phyloP scores from a whole-genome alignment of 2,329 filamentous ascomycete genomes.

The Calonectria hawksworthii region DNA sequence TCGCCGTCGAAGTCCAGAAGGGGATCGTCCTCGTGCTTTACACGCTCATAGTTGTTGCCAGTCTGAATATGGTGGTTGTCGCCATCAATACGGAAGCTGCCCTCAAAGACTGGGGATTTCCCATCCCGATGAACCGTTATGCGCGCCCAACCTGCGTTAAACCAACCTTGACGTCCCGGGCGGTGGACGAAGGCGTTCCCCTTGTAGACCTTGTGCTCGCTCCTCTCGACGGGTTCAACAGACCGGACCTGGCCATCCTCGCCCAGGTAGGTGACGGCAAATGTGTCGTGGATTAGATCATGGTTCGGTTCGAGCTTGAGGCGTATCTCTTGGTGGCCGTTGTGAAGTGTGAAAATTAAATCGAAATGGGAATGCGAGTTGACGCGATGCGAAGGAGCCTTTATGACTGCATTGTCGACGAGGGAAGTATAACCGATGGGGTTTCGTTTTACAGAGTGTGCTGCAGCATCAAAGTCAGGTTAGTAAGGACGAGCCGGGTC shows the following conservation, averaged over 20 bases:
- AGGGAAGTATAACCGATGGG: constrained; percentile 81
- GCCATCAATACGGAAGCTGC: constrained; percentile 84
- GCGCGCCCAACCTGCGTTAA: constrained; percentile 87
- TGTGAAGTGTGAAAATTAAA: constrained; percentile 82
- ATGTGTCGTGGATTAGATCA: constrained; percentile 85
- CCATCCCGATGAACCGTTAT: constrained; percentile 86
- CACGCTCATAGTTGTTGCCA: constrained; percentile 79
- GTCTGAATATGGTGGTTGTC: constrained; percentile 92
- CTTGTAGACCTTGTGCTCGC: constrained; percentile 86
- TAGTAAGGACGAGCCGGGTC: constrained; percentile 26
- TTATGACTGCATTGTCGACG: constrained; percentile 81
- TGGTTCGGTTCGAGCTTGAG: constrained; percentile 90
- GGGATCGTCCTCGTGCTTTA: constrained; percentile 80
- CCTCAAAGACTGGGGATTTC: constrained; percentile 85
- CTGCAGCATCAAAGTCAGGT: constrained; percentile 55
- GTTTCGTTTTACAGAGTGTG: constrained; percentile 80
- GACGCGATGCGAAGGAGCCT: constrained; percentile 83
- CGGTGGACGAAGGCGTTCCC: constrained; percentile 81
- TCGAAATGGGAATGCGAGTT: constrained; percentile 88
- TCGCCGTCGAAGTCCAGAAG: constrained; percentile 63
- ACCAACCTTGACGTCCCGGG: constrained; percentile 75
- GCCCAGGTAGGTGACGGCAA: constrained; percentile 79
- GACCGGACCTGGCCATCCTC: constrained; percentile 77
- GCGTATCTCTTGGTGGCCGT: constrained; percentile 77
- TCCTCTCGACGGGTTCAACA: constrained; percentile 78